A percentile compares a stretch with the other conserved stretches of the same genome.
Conservation (phyloP, 2,329 filamentous ascomycete species). For the Aspergillus novofumigatus region DNA sequence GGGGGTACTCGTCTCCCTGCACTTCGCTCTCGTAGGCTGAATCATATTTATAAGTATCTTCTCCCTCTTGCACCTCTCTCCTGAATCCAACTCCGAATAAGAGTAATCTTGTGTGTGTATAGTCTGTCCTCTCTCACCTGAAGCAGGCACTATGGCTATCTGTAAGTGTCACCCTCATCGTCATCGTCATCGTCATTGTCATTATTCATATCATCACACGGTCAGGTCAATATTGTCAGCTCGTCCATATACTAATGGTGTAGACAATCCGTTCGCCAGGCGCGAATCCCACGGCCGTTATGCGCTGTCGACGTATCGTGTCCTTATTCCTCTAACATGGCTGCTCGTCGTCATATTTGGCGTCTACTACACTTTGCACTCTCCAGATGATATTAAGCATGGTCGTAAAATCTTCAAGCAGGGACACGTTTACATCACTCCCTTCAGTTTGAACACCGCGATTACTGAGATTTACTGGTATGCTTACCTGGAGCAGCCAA, state of each 20-base stretch:
- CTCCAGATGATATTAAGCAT: slow-evolving; percentile 59
- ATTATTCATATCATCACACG: too few species aligned
- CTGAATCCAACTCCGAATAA: background rate
- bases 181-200: background rate
- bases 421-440: slow-evolving; percentile 63
- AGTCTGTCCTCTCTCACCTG: background rate
- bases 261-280: slow-evolving; percentile 66
- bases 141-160: slow-evolving; percentile 4
- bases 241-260: background rate
- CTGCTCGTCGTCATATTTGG: slow-evolving; percentile 66
- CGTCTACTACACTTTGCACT: slow-evolving; percentile 68
- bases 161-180: slow-evolving; percentile 8
- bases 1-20: background rate
- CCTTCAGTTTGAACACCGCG: slow-evolving; percentile 68
- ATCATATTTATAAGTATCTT: background rate
- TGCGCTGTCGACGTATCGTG: slow-evolving; percentile 68
- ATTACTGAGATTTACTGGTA: slow-evolving; percentile 72
- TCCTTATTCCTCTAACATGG: slow-evolving; percentile 71
- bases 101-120: background rate
- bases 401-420: slow-evolving; percentile 70
- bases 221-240: background rate
- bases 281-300: slow-evolving; percentile 61
- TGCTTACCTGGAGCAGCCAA: slow-evolving; percentile 11
- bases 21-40: background rate
- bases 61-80: background rate